Evolutionary conservation across 306 rosid genomes (phyloP).

Genomic region (Vigna unguiculata): DNA sequence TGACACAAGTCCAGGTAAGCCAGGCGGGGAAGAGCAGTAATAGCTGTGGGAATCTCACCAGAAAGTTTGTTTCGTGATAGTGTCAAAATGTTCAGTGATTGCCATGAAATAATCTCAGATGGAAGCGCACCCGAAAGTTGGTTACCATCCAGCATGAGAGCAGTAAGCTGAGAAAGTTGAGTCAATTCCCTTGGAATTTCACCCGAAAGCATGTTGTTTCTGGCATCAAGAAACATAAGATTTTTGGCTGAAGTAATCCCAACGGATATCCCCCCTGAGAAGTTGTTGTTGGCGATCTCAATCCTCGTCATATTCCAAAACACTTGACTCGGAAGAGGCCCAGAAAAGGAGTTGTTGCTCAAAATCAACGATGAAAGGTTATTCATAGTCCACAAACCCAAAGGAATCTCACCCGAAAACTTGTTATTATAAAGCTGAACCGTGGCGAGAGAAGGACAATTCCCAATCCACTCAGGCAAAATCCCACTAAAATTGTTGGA

Average conservation of each 20-base stretch:
- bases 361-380: slow-evolving; percentile 65
- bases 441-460: slow-evolving; percentile 55
- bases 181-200: slow-evolving; percentile 68
- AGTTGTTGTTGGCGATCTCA: slow-evolving; percentile 68
- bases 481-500: slow-evolving; percentile 64
- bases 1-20: slow-evolving; percentile 73
- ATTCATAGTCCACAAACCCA: slow-evolving; percentile 63
- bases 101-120: slow-evolving; percentile 64
- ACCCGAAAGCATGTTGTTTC: slow-evolving; percentile 72
- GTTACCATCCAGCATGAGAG: slow-evolving; percentile 68
- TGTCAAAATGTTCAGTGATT: slow-evolving; percentile 59
- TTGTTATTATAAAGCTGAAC: slow-evolving; percentile 62
- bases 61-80: slow-evolving; percentile 74
- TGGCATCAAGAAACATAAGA: slow-evolving; percentile 69
- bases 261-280: slow-evolving; percentile 69
- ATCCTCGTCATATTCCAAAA: slow-evolving; percentile 65
- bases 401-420: slow-evolving; percentile 76
- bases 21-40: slow-evolving; percentile 63
- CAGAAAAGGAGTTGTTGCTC: slow-evolving; percentile 70
- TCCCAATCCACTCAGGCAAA: slow-evolving; percentile 67
- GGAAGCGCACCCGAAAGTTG: slow-evolving; percentile 77
- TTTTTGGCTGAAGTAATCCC: slow-evolving; percentile 55
- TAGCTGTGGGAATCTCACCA: slow-evolving; percentile 65
- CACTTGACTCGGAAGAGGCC: slow-evolving; percentile 67
- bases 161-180: slow-evolving; percentile 54